Base-by-base conservation (phyloP, 208 protist species). In the Kentomonas sorsogonicus region DNA sequence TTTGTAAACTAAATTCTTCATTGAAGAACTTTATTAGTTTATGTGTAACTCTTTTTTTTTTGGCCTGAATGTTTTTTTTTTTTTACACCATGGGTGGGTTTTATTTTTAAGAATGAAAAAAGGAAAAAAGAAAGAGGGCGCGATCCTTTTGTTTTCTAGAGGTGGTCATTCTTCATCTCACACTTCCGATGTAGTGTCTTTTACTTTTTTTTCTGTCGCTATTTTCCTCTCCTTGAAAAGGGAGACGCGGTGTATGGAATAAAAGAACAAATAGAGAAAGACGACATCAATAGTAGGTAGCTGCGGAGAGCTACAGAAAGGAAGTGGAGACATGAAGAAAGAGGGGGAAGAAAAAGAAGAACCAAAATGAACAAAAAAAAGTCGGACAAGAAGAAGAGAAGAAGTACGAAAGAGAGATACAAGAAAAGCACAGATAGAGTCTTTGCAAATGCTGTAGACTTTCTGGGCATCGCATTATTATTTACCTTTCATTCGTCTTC, bases 261-360 rank as follows among this genome's bases (percentile, higher is more conserved):
- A 36, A 36, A 36, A 36, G 11, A 36, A 36, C 5, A 36, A 36
- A 36, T 15, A 36, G 33, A 36, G 33, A 5, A 36, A 36, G 7
- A 36, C 33, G 33, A 11, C 33, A 36, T 36, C 4, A 51, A 51
- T 22, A 27, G 10, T 13, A 51, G 3, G 9, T n/a, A 51, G 23
- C 45, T 4, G 4, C 9, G 9, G 22, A 31, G 10, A 51, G 10
- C 25, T 6, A 26, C 11, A 51, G 45, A 30, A 31, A 29, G 23
- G 11, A 45, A 57, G 33, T n/a, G 53, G 16, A 25, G 22, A 40
- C 13, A 27, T 23, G 30, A 48, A 26, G 26, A 48, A 46, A 46
- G 9, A 59, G 23, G n/a, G 7, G n/a, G 61, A 52, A 27, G 25
- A 60, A 63, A 29, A 51, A 13, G 23, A 51, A 51, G 23, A 13